phyloP scores from a whole-genome alignment of 164 flowering plant genomes.

The Echeveria elegans region DNA sequence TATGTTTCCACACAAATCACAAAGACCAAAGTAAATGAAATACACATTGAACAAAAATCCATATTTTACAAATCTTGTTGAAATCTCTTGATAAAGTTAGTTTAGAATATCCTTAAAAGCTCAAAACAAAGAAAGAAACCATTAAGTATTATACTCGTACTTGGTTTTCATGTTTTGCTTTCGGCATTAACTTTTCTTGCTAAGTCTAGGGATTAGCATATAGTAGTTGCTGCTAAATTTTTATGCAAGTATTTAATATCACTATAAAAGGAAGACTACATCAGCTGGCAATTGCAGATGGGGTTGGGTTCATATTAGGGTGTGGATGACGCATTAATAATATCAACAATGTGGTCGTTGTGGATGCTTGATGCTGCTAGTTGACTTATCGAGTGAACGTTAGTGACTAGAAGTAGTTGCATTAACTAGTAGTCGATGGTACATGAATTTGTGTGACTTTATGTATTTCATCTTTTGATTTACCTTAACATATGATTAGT shows the following conservation, averaged over 20 bases:
- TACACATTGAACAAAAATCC: no score
- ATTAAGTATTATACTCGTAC: no score
- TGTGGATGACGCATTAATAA: neutral
- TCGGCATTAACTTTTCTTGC: neutral
- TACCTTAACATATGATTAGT: constrained; percentile 55
- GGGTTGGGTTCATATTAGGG: neutral
- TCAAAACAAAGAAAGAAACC: no score
- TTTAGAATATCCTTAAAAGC: no score
- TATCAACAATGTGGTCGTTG: no score
- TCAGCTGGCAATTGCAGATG: neutral
- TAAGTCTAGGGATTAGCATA: neutral
- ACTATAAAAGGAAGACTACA: neutral
- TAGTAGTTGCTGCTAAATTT: neutral
- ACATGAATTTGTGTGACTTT: no score
- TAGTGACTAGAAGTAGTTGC: neutral
- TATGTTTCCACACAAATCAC: no score
- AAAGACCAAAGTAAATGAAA: no score
- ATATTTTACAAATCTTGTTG: no score
- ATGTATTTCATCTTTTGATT: constrained; percentile 11
- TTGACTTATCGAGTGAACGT: neutral
- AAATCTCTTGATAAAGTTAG: no score
- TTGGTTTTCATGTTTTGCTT: neutral
- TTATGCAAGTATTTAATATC: neutral
- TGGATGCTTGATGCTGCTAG: neutral
- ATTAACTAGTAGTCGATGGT: no score